These are phyloP conservation scores for Manihot esculenta DNA, from an alignment of 441 rosid species.

Conservation along the genomic window DNA sequence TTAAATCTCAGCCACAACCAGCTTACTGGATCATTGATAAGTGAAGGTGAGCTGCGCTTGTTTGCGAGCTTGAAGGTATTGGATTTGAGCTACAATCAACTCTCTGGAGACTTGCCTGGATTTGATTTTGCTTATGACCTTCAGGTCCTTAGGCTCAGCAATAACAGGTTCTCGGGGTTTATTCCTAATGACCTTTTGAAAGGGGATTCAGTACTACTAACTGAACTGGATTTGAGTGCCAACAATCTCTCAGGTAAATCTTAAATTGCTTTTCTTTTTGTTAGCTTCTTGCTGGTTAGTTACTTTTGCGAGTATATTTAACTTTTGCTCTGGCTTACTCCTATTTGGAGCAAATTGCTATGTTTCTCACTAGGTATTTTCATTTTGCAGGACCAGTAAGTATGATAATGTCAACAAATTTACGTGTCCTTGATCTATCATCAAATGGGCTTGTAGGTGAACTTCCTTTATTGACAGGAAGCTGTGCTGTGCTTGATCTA, in stretches of 20 bases:
- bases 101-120: slow-evolving; percentile 92
- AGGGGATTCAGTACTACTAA: slow-evolving; percentile 82
- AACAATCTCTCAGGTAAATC: slow-evolving; percentile 89
- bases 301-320: neutral
- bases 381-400: slow-evolving; percentile 69
- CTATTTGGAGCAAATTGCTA: neutral
- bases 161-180: slow-evolving; percentile 77
- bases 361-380: slow-evolving; percentile 27
- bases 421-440: slow-evolving; percentile 70
- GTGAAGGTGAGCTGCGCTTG: slow-evolving; percentile 56
- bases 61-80: slow-evolving; percentile 73
- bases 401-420: slow-evolving; percentile 75
- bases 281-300: slow-evolving; percentile 7
- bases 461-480: slow-evolving; percentile 86
- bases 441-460: slow-evolving; percentile 77
- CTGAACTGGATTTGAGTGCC: slow-evolving; percentile 82
- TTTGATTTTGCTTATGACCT: slow-evolving; percentile 88
- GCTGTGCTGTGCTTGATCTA: slow-evolving; percentile 75
- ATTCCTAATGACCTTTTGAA: slow-evolving; percentile 81
- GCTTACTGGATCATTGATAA: slow-evolving; percentile 76
- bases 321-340: slow-evolving; percentile 2
- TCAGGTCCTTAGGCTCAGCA: slow-evolving; percentile 84
- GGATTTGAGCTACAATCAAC: slow-evolving; percentile 89
- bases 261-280: slow-evolving; percentile 18
- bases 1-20: slow-evolving; percentile 86